phyloP scores from a whole-genome alignment of 208 protist species.

The Leishmania arabica region DNA sequence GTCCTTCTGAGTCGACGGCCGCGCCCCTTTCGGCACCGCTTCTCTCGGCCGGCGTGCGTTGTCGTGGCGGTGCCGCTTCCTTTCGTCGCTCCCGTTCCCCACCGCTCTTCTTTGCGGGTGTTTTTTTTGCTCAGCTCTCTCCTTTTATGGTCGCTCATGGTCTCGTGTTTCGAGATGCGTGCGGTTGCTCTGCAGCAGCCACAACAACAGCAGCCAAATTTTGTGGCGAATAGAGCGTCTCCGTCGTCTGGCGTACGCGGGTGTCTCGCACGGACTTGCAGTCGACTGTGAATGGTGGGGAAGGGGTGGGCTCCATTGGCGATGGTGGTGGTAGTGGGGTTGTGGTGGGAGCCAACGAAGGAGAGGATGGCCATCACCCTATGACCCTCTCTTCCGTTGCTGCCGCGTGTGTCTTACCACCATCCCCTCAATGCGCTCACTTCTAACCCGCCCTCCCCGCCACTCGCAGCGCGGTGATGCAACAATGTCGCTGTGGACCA shows the following conservation, averaged over 20 bases:
- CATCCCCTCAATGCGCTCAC: not conserved
- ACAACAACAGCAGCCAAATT: not conserved
- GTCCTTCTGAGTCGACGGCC: too few species aligned
- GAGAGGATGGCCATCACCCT: not conserved
- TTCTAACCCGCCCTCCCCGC: not conserved
- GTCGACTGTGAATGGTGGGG: not conserved
- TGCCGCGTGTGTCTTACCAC: not conserved
- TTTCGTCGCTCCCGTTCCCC: not conserved
- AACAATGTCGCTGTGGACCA: not conserved
- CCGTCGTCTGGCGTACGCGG: not conserved
- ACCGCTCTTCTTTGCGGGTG: not conserved
- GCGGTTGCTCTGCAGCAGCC: not conserved
- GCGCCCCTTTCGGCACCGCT: not conserved
- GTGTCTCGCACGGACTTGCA: not conserved
- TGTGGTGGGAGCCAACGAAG: not conserved
- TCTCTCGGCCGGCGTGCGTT: not conserved
- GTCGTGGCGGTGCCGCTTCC: not conserved
- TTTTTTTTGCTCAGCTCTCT: not conserved
- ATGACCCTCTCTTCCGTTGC: not conserved
- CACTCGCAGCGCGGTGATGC: not conserved
- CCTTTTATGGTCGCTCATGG: not conserved
- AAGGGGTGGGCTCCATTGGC: not conserved
- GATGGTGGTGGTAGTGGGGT: not conserved
- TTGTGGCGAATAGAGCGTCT: not conserved
- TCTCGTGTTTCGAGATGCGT: not conserved